Conservation (phyloP, 2,329 filamentous ascomycete species). For the Fusarium longipes region DNA sequence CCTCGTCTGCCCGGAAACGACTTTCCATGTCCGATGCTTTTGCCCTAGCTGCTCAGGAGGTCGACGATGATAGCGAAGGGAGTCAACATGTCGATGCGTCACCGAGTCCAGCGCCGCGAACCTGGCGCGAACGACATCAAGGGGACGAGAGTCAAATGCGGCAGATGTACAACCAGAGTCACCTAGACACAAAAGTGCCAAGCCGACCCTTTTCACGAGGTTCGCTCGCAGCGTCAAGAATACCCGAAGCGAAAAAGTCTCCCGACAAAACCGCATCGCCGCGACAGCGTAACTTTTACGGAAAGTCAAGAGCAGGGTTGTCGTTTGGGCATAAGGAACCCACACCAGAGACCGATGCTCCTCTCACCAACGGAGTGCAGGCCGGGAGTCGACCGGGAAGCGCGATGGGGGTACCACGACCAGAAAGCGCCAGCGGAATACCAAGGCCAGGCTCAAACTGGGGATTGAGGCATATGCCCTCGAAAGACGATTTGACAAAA, state of each 20-base stretch:
- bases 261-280: constrained; percentile 38
- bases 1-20: constrained; percentile 48
- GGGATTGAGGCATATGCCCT: constrained; percentile 36
- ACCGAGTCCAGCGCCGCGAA: constrained; percentile 63
- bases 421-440: constrained; percentile 21
- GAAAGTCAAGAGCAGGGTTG: constrained; percentile 42
- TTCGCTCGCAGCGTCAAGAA: constrained; percentile 39
- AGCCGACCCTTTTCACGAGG: constrained; percentile 38
- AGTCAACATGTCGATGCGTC: constrained; percentile 56
- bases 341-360: constrained; percentile 12
- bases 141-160: constrained; percentile 49
- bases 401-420: constrained; percentile 8
- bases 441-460: constrained; percentile 20
- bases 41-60: constrained; percentile 49
- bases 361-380: constrained; percentile 18
- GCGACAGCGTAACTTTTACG: constrained; percentile 39
- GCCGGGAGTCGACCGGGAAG: constrained; percentile 19
- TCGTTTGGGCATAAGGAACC: constrained; percentile 37
- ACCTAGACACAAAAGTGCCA: constrained; percentile 48
- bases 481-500: constrained; percentile 44
- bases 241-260: constrained; percentile 33
- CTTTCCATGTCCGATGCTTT: constrained; percentile 59
- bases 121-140: constrained; percentile 53
- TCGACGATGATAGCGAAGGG: constrained; percentile 43
- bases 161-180: constrained; percentile 46